Base-by-base conservation (phyloP, 108 stramenopile genomes). In the Schizochytrium sp. region DNA sequence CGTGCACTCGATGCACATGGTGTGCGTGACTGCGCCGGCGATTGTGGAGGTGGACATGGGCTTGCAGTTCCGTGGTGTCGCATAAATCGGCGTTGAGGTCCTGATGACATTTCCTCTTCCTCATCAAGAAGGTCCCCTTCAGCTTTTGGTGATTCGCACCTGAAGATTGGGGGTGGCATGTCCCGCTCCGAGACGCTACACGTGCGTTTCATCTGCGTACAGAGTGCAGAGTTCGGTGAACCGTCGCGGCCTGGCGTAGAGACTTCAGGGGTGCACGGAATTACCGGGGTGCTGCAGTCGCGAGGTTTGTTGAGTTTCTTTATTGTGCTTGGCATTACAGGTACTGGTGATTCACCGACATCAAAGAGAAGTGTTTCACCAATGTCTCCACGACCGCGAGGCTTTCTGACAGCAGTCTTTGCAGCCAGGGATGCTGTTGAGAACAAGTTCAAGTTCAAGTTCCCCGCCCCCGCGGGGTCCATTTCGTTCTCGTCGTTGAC, bases 251-350 rank as follows among this genome's bases (percentile, higher is more conserved):
- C 42, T 44, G 19, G 57, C 13, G 57, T 17, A 10, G 57, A 44
- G 64, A 44, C 64, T 69, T 15, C 44, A 7, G 19, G 64, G 12
- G 12, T 44, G 64, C 12, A 69, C 28, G 10, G 64, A 44, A 10
- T 38, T 69, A 28, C 64, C 42, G 28, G 28, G 64, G 64, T 15
- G 64, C 64, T 15, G 28, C 28, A 28, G 28, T 69, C 64, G 64
- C 64, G 64, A 44, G 12, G 28, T 15, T 12, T 44, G 64, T 10
- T 44, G 64, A 44, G 64, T 15, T 69, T 69, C 3, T 69, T 69
- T 12, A 2, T 44, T 38, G 64, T 69, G 64, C 64, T 69, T 44
- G 64, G 64, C 64, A 69, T 69, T 7, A 69, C 64, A 44, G 64
- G 64, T 0, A 69, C 64, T 7, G 64, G 64, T 44, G 64, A 69